Evolutionary conservation across 495 filamentous ascomycete genomes (phyloP), one percentile per base, ranked within the genome.

Genomic region (Penicillium paxilli): DNA sequence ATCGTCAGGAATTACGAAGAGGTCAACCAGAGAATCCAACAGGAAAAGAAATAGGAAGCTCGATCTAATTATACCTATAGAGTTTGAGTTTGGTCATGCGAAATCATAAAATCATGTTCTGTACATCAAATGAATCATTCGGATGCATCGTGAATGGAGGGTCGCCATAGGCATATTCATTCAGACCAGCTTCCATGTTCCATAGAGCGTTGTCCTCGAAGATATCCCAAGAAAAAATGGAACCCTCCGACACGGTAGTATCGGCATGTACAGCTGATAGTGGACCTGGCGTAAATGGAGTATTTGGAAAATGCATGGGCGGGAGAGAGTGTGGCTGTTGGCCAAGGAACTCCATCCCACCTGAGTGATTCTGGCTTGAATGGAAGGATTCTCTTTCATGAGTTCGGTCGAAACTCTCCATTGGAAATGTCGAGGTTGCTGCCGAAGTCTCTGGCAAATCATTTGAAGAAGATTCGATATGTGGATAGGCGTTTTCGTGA

Each of bases 151-250:
- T 59, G 0, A 49, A 25, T 38, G 50, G 47, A 4, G 60, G 57
- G 37, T 69, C 63, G 2, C 66, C 63, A 24, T 59, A 69, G 1
- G 58, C 60, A 55, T 69, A 69, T 30, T 69, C 62, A 30, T 59
- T 64, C 23, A 66, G 32, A 5, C 60, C 66, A 30, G 63, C 63
- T 47, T 69, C 66, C 58, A 69, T 64, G 23, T 58, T 63, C 66
- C 66, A 69, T 14, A 66, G 51, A 0, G 55, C 46, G 45, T 60
- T 37, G 32, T 62, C 60, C 17, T 47, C 58, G 25, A 64, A 66
- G 6, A 69, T 50, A 28, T 55, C 48, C 50, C 54, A 64, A 24
- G 59, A 49, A n/a, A 58, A 54, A 19, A 55, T 22, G n/a, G 56
- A 47, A 0, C 52, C 58, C 17, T 55, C 54, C 11, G 61, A 55